Evolutionary conservation across 352 stramenopile species (phyloP), one percentile per base, ranked within the genome.

Genomic region (Phytophthora melonis): DNA sequence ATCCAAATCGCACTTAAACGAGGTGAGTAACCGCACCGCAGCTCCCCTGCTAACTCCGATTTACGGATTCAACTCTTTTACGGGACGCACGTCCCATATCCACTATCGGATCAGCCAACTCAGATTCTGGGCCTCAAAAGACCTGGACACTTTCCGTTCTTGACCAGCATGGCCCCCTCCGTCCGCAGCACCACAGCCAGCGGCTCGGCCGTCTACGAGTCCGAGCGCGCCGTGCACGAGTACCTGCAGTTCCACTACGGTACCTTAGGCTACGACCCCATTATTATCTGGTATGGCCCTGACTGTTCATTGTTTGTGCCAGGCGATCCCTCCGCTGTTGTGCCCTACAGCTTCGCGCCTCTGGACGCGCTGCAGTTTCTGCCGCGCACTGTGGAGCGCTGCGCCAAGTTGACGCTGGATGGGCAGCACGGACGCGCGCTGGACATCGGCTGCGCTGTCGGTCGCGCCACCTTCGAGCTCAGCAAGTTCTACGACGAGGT

Each of bases 391-490:
- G 89, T 92, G 13, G 89, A 94, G 25, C 75, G 91, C 27, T 86
- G 90, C 36, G 81, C 92, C 18, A 78, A 75, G 7, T 74, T 97
- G 11, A 75, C 89, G 9, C 80, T 82, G 1, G 67, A 75, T 1
- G 52, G 64, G 7, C 89, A 84, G 14, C 92, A 86, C 43, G 83
- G 80, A n/a, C 89, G 92, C 52, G 96, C 93, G 1, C 78, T 99
- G 53, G 97, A 99, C 72, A 89, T 99, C 68, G 97, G 97, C 36
- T 99, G 96, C 70, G 93, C 97, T 7, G 96, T 99, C 25, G 97
- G 97, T 39, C 94, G 96, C 21, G 87, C 93, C 19, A 97, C 95
- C 3, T 99, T 99, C 69, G 93, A 98, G 77, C 85, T 99, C 13
- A 96, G 94, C 72, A 96, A 93, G 63, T 78, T 86, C 57, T 99